Percentiles rank a stretch among this genome's conserved stretches.
These are phyloP conservation scores for Amaranthus hypochondriacus DNA, from an alignment of 148 eudicot species.

Conservation along the genomic window DNA sequence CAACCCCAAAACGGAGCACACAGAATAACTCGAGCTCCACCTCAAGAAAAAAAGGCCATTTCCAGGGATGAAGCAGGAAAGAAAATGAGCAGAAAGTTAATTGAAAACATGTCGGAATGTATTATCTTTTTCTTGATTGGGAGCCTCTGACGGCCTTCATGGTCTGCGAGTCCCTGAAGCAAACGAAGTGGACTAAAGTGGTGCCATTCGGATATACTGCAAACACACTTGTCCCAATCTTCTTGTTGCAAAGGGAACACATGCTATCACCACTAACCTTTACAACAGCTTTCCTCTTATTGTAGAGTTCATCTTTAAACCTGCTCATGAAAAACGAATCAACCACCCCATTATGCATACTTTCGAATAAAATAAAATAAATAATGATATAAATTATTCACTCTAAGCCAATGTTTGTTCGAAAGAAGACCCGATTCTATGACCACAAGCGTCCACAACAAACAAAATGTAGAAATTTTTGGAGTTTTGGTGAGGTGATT, in stretches of 20 bases:
- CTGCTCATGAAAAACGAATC: slow-evolving; percentile 28
- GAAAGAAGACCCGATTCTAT: too few species aligned
- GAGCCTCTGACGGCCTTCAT: slow-evolving; percentile 87
- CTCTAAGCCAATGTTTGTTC: too few species aligned
- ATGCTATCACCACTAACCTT: slow-evolving; percentile 79
- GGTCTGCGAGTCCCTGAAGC: slow-evolving; percentile 91
- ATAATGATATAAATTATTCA: too few species aligned
- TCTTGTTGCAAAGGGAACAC: slow-evolving; percentile 94
- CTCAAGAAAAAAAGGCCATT: neutral
- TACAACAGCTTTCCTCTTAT: slow-evolving; percentile 69
- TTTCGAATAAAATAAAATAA: too few species aligned
- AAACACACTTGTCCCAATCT: slow-evolving; percentile 96
- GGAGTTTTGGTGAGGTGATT: neutral
- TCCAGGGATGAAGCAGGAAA: slow-evolving; percentile 1
- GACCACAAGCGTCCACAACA: too few species aligned
- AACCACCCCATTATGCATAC: neutral
- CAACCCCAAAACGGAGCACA: neutral
- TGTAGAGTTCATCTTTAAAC: slow-evolving; percentile 93
- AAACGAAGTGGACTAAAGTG: slow-evolving; percentile 91
- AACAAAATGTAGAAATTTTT: too few species aligned
- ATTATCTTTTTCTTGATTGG: slow-evolving; percentile 41
- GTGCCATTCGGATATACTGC: slow-evolving; percentile 96
- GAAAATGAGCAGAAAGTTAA: neutral
- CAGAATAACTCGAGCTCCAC: neutral
- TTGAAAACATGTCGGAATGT: neutral